Evolutionary conservation across 176 grass and related monocot genomes (phyloP), one percentile per base, ranked within the genome.

Genomic region (Thinopyrum elongatum): DNA sequence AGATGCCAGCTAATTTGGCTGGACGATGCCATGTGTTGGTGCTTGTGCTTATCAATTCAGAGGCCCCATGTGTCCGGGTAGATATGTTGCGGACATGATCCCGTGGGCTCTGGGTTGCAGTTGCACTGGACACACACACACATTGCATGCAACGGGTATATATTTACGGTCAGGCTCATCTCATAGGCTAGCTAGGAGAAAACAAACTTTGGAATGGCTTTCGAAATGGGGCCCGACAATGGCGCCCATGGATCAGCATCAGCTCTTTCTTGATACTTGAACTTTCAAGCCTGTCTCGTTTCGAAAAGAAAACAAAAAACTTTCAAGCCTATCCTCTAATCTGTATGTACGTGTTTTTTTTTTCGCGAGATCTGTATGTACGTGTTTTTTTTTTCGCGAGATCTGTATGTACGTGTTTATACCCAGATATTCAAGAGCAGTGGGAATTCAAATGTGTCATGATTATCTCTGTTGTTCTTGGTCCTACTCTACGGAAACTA

Each of bases 11-110:
- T 91, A 57, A 57, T 57, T 89, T 86, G 83, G 85, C 79, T 87
- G 80, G 86, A 88, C 84, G 89, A 35, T 8, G 46, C 87, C 92
- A 90, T 90, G 87, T 92, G 90, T 92, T 85, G 81, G 23, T 87
- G 81, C 64, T 81, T 71, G 49, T 76, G 66, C 38, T 80, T 79
- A 90, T 95, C 90, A 95, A 92, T 95, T 86, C 76, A 74, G 53
- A 75, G 88, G 88, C 19, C 93, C 93, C 86, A 92, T 38, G 36
- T 90, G 93, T 92, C 90, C 79, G 62, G 9, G 23, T 27, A 59
- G 89, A 90, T 87, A 87, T 83, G 51, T 83, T 90, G 79, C n/a
- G 83, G 61, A 27, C 44, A 42, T 36, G 62, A 77, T 77, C 49
- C 47, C 86, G 59, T 62, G 59, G 59, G 49, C 7, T 53, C 49